These are phyloP conservation scores for Carex arenaria DNA, from an alignment of 202 grass and related monocot genomes.

Conservation along the genomic window DNA sequence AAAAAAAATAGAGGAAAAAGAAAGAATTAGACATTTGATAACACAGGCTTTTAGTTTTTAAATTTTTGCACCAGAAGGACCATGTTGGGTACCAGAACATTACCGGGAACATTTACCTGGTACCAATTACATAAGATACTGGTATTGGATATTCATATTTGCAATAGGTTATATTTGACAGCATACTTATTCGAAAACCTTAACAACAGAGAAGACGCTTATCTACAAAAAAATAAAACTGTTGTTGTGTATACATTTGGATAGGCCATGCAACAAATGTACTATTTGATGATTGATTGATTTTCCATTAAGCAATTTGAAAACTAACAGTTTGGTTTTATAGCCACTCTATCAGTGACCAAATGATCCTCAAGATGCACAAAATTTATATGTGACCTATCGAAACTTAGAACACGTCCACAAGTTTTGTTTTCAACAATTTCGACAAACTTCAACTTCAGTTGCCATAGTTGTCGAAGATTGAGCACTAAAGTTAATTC, in stretches of 20 bases:
- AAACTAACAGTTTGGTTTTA: not conserved
- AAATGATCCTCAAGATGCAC: not conserved
- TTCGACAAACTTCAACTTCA: not conserved
- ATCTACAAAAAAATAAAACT: too few species aligned
- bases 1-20: not conserved
- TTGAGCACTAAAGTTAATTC: too few species aligned
- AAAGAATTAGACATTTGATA: not conserved
- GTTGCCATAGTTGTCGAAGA: not conserved
- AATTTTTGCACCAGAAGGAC: not conserved
- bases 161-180: not conserved
- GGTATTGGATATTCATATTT: not conserved
- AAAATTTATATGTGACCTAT: not conserved
- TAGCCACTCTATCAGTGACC: not conserved
- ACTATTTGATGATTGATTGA: not conserved
- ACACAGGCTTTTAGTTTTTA: not conserved
- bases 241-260: not conserved
- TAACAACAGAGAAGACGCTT: not conserved
- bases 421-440: not conserved
- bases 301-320: not conserved
- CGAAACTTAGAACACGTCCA: not conserved
- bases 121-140: not conserved
- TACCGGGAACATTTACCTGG: not conserved
- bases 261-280: not conserved
- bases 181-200: not conserved
- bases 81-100: not conserved